Base-by-base conservation (phyloP, 148 eudicot genomes). In the Diospyros lotus region DNA sequence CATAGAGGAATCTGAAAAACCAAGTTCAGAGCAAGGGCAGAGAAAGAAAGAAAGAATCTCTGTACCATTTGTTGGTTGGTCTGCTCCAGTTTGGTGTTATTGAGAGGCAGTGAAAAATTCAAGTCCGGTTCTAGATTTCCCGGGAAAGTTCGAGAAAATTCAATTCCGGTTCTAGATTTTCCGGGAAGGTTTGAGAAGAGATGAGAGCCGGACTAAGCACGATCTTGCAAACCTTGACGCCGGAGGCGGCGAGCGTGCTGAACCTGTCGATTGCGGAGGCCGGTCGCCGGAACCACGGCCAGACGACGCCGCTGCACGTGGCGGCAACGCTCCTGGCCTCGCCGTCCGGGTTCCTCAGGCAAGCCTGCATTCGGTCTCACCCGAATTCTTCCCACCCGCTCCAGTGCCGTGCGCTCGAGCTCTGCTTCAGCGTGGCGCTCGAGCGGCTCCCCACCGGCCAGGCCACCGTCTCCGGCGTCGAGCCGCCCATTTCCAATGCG, bases 381-480 rank as follows among this genome's bases (percentile, higher is more conserved):
- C 96, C 98, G 1, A 94, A 90, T 43, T 94, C 98, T 0, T 92
- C 97, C 4, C 98, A 94, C 77, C 98, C 98, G 1, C 86, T 94
- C 4, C 98, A 94, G 93, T 94, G 97, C 69, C 68, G 98, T 1
- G 98, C 98, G 1, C 75, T 94, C 2, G 98, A 94, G 91, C 89
- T 94, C 44, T 94, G 98, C 81, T 94, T 94, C 80, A 88, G 92
- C 74, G 98, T 94, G 0, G 98, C 98, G 0, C 82, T 94, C 1
- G 98, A 94, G 17, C 87, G 97, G 14, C 84, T 94, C 10, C 94
- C 96, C 13, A 83, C 97, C 10, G 79, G 88, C 42, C 88, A 82
- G 72, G 60, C 40, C 73, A 41, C 50, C 15, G 63, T 67, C 5
- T 45, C 76, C 12, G 79, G 70, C 59, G 45, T 69, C 12, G 93